Base-by-base conservation (phyloP, 257 asterid species). In the Scutellaria barbata region DNA sequence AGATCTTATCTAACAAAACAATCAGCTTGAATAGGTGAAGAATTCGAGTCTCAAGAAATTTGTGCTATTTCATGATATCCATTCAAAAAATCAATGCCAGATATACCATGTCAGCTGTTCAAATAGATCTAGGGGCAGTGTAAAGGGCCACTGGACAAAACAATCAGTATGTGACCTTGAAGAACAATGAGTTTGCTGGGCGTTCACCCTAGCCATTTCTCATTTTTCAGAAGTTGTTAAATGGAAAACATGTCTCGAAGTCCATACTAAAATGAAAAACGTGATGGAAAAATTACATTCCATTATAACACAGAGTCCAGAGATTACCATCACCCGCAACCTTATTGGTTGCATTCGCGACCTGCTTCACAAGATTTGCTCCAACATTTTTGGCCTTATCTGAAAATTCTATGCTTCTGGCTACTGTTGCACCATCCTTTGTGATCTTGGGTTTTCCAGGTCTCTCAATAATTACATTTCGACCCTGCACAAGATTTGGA, bases 401-500 rank as follows among this genome's bases (percentile, higher is more conserved):
- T 46, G 81, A 51, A 66, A 92, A 90, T n/a, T 61, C 84, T 66
- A 92, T 87, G 84, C 95, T 88, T 79, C 83, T 89, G 70, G 98
- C 98, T 75, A 92, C 98, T 42, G 96, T 88, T 45, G 84, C 98
- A 59, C 96, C 98, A 77, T 92, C 98, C 80, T 92, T 92, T 18
- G 97, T 92, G 84, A 92, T 85, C 81, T 87, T 85, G 55, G 95
- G 98, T 45, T 71, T 80, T 30, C 76, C 81, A 69, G 76, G 78
- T 82, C 64, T 81, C 76, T 89, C 88, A 64, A 92, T 89, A 68
- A 92, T 89, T 71, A 89, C 97, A 54, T 79, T 81, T 55, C 95
- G 92, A 1, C 97, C 96, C 98, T 92, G 83, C 46, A 82, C n/a
- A 74, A 22, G 37, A 77, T 66, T 63, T 51, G 68, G 18, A 71